These are phyloP conservation scores for Pichia sp. DNA, from an alignment of 1,139 yeast genomes.

Conservation along the genomic window DNA sequence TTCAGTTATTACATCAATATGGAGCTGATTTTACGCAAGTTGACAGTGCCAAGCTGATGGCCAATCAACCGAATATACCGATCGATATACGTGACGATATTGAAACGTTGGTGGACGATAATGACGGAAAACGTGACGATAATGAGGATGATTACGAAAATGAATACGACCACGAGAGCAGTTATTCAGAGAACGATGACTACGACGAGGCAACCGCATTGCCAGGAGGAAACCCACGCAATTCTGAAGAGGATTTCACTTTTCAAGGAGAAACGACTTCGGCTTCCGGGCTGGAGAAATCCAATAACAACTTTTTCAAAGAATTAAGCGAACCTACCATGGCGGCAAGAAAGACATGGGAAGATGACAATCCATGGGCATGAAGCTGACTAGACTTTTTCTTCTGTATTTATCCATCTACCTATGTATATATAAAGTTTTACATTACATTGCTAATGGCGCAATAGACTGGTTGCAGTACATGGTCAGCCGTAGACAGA, in stretches of 20 bases:
- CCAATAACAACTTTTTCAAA: slow-evolving; percentile 38
- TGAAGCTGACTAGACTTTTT: background rate
- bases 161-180: too few species aligned
- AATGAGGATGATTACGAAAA: slow-evolving; percentile 14
- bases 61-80: slow-evolving; percentile 59
- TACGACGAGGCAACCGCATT: too few species aligned
- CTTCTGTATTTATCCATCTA: too few species aligned
- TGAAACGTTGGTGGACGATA: slow-evolving; percentile 49
- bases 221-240: too few species aligned
- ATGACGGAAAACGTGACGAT: slow-evolving; percentile 4
- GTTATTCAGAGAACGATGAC: too few species aligned
- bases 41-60: slow-evolving; percentile 33
- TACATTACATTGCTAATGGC: too few species aligned
- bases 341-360: slow-evolving; percentile 39
- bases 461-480: too few species aligned
- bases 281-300: slow-evolving; percentile 1
- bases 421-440: too few species aligned
- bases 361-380: slow-evolving; percentile 26
- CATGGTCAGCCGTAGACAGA: too few species aligned
- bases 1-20: slow-evolving; percentile 51
- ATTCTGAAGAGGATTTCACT: too few species aligned
- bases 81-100: slow-evolving; percentile 50
- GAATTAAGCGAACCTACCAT: background rate
- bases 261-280: background rate
- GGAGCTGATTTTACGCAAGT: slow-evolving; percentile 53